phyloP scores from a whole-genome alignment of 164 flowering plant species.

The Echeveria elegans region DNA sequence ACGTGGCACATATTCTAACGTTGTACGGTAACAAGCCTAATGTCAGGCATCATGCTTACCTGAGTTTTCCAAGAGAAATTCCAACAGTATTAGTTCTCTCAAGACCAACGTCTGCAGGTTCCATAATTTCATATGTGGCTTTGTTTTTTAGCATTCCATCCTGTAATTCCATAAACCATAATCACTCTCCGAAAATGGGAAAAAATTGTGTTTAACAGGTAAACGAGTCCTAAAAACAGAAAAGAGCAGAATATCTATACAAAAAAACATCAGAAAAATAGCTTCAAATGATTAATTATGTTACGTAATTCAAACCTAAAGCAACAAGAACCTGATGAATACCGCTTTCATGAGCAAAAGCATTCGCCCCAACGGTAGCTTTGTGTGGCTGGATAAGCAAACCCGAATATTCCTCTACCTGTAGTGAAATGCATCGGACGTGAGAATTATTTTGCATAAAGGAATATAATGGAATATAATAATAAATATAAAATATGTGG shows the following conservation, averaged over 20 bases:
- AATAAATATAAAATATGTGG: conserved; percentile 5
- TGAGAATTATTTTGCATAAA: conserved; percentile 8
- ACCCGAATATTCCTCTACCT: conserved; percentile 87
- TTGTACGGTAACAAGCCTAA: background rate
- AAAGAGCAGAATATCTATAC: background rate
- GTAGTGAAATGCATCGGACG: conserved; percentile 9
- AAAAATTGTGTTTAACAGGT: background rate
- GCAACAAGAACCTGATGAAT: conserved; percentile 72
- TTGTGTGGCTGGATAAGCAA: conserved; percentile 85
- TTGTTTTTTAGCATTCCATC: conserved; percentile 97
- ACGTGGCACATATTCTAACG: background rate
- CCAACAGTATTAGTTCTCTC: conserved; percentile 67
- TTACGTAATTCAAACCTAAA: background rate
- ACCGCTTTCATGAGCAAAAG: conserved; percentile 99
- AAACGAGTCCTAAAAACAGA: background rate
- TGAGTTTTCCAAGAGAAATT: conserved; percentile 86
- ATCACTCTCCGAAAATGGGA: background rate
- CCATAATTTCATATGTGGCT: conserved; percentile 85
- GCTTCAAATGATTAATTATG: background rate
- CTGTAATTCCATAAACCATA: conserved; percentile 27
- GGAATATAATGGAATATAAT: too few relatives aligned
- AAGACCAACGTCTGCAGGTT: conserved; percentile 91
- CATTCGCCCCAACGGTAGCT: conserved; percentile 97
- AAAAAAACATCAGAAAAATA: background rate
- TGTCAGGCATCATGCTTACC: conserved; percentile 31